phyloP scores from a whole-genome alignment of 2,329 filamentous ascomycete genomes.

The Gremmenia infestans region DNA sequence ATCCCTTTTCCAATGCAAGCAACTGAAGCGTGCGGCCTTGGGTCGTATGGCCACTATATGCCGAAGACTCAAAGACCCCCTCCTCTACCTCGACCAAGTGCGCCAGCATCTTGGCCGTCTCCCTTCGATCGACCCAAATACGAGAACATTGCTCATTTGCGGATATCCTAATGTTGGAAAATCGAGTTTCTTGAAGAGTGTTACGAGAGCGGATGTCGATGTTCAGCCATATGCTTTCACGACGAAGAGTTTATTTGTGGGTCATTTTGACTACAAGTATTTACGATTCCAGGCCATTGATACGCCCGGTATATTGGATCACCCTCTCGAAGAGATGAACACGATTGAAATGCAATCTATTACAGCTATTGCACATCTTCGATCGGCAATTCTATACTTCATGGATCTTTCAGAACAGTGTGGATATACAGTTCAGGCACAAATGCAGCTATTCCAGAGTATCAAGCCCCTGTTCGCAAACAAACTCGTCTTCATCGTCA shows the following conservation, averaged over 20 bases:
- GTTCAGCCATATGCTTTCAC: slow-evolving; percentile 98
- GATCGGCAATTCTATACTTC: slow-evolving; percentile 94
- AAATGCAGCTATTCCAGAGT: slow-evolving; percentile 92
- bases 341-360: slow-evolving; percentile 99
- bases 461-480: slow-evolving; percentile 97
- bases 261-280: slow-evolving; percentile 97
- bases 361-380: slow-evolving; percentile 92
- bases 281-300: slow-evolving; percentile 89
- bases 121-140: slow-evolving; percentile 97
- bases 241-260: slow-evolving; percentile 94
- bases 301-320: slow-evolving; percentile 96
- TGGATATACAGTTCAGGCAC: slow-evolving; percentile 86
- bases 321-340: slow-evolving; percentile 98
- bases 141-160: slow-evolving; percentile 89
- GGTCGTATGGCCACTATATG: slow-evolving; percentile 98
- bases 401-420: slow-evolving; percentile 98
- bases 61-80: slow-evolving; percentile 88
- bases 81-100: slow-evolving; percentile 93
- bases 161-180: slow-evolving; percentile 98
- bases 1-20: slow-evolving; percentile 97
- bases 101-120: slow-evolving; percentile 96
- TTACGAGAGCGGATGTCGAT: slow-evolving; percentile 92
- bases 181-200: slow-evolving; percentile 87
- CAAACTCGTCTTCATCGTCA: slow-evolving; percentile 92
- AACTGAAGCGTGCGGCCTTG: slow-evolving; percentile 91